Evolutionary conservation across 345 rosid species (phyloP).

Genomic region (Garcia nutans): DNA sequence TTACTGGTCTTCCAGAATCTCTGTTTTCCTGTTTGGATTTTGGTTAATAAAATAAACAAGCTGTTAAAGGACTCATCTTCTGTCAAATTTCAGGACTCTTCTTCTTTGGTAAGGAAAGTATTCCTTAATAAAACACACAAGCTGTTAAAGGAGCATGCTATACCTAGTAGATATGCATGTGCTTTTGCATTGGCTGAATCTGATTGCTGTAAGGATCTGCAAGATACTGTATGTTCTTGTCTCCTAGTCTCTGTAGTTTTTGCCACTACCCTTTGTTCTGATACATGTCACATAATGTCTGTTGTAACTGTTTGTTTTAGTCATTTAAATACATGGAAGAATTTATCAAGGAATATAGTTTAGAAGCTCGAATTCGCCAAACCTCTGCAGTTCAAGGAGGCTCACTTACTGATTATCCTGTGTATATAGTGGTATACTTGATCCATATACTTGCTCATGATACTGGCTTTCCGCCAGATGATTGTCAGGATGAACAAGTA

Average conservation of each 20-base stretch:
- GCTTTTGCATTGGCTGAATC: constrained; percentile 61
- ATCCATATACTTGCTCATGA: constrained; percentile 86
- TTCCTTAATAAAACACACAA: constrained; percentile 66
- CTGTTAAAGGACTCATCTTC: neutral
- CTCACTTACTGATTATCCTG: constrained; percentile 59
- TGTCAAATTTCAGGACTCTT: constrained; percentile 58
- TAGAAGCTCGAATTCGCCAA: constrained; percentile 48
- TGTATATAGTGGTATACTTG: constrained; percentile 69
- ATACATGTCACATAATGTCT: constrained; percentile 17
- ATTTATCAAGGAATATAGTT: constrained; percentile 57
- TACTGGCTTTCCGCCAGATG: constrained; percentile 60
- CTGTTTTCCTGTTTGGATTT: neutral
- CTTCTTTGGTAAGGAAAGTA: constrained; percentile 46
- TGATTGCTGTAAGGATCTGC: constrained; percentile 57
- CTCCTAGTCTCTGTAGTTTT: constrained; percentile 9
- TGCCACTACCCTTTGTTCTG: neutral
- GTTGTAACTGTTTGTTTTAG: constrained; percentile 41
- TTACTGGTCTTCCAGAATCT: neutral
- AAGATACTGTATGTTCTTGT: constrained; percentile 51
- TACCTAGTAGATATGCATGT: constrained; percentile 87
- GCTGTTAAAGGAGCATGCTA: constrained; percentile 51
- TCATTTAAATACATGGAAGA: constrained; percentile 63
- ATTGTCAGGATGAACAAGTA: constrained; percentile 59
- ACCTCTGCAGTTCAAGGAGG: constrained; percentile 43
- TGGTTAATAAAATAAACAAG: neutral